Evolutionary conservation across 768 basidiomycete species (phyloP).

Genomic region (Trametes sanguinea): DNA sequence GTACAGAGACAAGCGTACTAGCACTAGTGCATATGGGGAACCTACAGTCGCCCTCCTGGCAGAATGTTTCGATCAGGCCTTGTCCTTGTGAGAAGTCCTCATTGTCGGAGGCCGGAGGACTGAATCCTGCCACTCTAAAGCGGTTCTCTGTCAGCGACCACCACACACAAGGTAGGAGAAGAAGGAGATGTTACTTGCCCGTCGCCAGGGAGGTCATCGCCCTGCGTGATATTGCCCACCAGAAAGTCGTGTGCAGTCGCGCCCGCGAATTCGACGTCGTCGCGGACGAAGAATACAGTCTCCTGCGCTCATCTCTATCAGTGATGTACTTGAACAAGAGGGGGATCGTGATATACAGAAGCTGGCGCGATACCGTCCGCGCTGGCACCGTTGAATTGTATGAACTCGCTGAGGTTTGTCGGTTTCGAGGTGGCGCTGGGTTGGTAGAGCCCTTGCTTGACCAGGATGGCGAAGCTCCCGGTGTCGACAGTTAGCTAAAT

Average conservation of each 20-base stretch:
- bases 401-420: constrained; percentile 20
- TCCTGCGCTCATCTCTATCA: background rate
- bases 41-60: constrained; percentile 9
- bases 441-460: constrained; percentile 14
- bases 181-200: constrained; percentile 1
- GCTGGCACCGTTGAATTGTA: constrained; percentile 21
- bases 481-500: constrained; percentile 15
- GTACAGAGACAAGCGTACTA: background rate
- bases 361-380: constrained; percentile 11
- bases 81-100: constrained; percentile 15
- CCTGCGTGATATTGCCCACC: constrained; percentile 19
- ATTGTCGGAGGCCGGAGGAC: constrained; percentile 18
- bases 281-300: constrained; percentile 8
- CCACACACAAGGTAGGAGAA: background rate
- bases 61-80: constrained; percentile 15
- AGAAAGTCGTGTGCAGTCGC: constrained; percentile 4
- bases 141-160: background rate
- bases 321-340: no score
- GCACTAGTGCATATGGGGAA: background rate
- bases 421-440: constrained; percentile 12
- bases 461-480: constrained; percentile 19
- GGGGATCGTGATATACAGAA: background rate
- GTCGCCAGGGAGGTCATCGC: constrained; percentile 16
- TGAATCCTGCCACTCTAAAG: constrained; percentile 14
- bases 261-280: constrained; percentile 13